Base-by-base conservation (phyloP, 1,284 basidiomycete species). In the Laetiporus sulphureus region DNA sequence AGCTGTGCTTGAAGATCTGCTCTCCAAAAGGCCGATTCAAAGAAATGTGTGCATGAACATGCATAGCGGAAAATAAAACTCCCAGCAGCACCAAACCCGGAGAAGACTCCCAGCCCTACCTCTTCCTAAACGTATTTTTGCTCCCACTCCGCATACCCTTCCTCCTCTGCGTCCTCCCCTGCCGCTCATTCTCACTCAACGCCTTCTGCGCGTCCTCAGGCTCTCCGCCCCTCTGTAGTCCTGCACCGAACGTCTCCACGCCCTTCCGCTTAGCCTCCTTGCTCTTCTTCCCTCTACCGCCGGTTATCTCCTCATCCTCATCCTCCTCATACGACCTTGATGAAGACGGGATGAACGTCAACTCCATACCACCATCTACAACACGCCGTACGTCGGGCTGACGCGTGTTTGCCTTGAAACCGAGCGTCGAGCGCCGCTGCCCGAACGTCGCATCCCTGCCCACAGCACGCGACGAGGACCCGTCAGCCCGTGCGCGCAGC, bases 91-190 rank as follows among this genome's bases (percentile, higher is more conserved):
- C 12, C 10, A 23, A 11, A 24, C 5, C 8, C 16, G 13, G 15
- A 22, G 6, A 32, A 13, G n/a, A 11, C 36, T 34, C 21, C 22
- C 22, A 32, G 38, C 39, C 15, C 45, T 52, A 61, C 49, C 68
- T 48, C 46, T 56, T 58, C 61, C 80, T 70, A 61, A 93, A 91
- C 3, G 77, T 77, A 62, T 92, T 92, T 67, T 81, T 91, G 61
- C 86, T 90, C 36, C 90, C 91, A 58, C 90, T 93, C 43, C 91
- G 69, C 45, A 86, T 75, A 3, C 78, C 79, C 53, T 78, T 75
- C 56, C 91, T 66, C 52, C 86, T 69, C 34, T 83, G 72, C 20
- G 74, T 83, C 58, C 91, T 68, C 13, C 91, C 90, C 48, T 67
- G 73, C 57, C 75, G 64, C 42, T 81, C 79, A 44, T 65, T 69